Conservation (phyloP, 129 eudicot genomes). For the Tanacetum coccineum region DNA sequence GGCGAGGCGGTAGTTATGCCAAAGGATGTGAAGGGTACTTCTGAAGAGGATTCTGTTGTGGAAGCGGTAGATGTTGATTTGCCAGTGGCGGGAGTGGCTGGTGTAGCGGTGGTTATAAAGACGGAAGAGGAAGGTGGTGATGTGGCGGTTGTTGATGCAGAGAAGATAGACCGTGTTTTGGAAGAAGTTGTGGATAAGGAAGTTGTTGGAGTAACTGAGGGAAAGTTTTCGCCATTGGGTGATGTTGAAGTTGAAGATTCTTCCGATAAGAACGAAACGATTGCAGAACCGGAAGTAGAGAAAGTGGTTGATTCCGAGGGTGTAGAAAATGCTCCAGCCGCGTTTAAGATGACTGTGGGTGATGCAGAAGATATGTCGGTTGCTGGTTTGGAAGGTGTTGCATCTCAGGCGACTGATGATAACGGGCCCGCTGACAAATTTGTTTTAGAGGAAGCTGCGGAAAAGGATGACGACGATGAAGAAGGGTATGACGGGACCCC, state of each 20-base stretch:
- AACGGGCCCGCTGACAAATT: conserved; percentile 33
- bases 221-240: conserved; percentile 31
- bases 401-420: conserved; percentile 10
- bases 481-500: conserved; percentile 40
- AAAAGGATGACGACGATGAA: conserved; percentile 30
- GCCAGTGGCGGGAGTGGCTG: conserved; percentile 39
- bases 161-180: conserved; percentile 10
- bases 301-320: conserved; percentile 28
- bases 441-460: conserved; percentile 18
- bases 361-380: no score
- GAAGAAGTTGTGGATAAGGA: conserved; percentile 34
- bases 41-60: neutral
- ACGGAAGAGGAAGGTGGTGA: neutral
- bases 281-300: conserved; percentile 22
- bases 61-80: conserved; percentile 33
- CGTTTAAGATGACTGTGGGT: conserved; percentile 7
- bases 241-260: conserved; percentile 9
- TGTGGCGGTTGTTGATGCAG: neutral
- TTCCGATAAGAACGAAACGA: conserved; percentile 15
- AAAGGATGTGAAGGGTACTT: neutral
- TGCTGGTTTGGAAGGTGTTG: neutral
- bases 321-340: conserved; percentile 31
- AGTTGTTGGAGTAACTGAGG: conserved; percentile 32
- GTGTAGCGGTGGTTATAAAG: conserved; percentile 22
- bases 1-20: neutral